These are phyloP conservation scores for Aspergillus bertholletiae DNA, from an alignment of 495 filamentous ascomycete species.

Conservation along the genomic window DNA sequence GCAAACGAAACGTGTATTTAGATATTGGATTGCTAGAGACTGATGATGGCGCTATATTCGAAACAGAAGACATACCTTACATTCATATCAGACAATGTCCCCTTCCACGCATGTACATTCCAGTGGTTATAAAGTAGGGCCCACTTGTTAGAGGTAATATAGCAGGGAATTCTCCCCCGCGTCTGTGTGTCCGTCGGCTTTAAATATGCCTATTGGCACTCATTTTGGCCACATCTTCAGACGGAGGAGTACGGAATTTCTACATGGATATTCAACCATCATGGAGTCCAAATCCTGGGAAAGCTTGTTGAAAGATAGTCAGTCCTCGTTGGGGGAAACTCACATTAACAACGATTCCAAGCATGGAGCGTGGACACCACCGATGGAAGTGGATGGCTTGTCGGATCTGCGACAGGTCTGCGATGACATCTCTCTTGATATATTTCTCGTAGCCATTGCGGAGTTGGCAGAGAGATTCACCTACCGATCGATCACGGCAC, in stretches of 20 bases:
- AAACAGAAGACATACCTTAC: not conserved
- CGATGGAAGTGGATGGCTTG: too few relatives aligned
- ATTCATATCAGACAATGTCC: not conserved
- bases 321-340: too few relatives aligned
- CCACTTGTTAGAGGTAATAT: not conserved
- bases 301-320: too few relatives aligned
- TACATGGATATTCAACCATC: too few relatives aligned
- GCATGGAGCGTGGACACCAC: too few relatives aligned
- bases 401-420: slow-evolving; percentile 2
- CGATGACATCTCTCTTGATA: slow-evolving; percentile 1
- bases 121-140: not conserved
- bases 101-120: not conserved
- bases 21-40: too few relatives aligned
- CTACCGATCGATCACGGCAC: slow-evolving; percentile 3
- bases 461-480: slow-evolving; percentile 8
- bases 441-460: not conserved
- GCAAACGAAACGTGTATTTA: too few relatives aligned
- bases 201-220: not conserved
- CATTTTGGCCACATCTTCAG: not conserved
- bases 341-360: too few relatives aligned
- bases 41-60: too few relatives aligned
- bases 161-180: not conserved
- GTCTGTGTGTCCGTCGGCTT: not conserved
- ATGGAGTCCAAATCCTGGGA: not conserved
- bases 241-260: too few relatives aligned